Base-by-base conservation (phyloP, 768 basidiomycete species). In the Cystofilobasidium bisporidii region DNA sequence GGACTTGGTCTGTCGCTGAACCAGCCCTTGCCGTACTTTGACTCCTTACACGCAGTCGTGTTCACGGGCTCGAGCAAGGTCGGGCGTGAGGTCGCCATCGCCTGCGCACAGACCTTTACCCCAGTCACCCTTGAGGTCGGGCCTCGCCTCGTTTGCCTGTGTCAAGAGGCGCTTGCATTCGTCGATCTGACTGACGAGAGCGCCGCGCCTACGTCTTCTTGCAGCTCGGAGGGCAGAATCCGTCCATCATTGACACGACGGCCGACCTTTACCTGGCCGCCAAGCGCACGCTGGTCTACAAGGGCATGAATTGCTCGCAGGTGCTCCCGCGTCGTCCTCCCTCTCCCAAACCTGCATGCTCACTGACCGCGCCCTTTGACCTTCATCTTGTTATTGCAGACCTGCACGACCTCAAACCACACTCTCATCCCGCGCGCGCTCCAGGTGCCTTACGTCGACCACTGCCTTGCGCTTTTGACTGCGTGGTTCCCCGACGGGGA, bases 141-240 rank as follows among this genome's bases (percentile, higher is more conserved):
- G 36, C 47, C 17, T n/a, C 59, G 45, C 15, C 20, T 64, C 61
- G 18, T 22, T 18, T 41, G 9, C n/a, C n/a, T n/a, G n/a, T n/a
- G n/a, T n/a, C n/a, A n/a, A n/a, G 40, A 41, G 17, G 9, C 26
- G 15, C 50, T 66, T 66, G 63, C 32, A 11, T 22, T 8, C 28
- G 40, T 22, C 30, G 22, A 33, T n/a, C 32, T 33, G 20, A 26
- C 36, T n/a, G n/a, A n/a, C n/a, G n/a, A n/a, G n/a, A n/a, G 61
- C 40, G 33, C 20, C 33, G 28, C 45, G 32, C 57, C n/a, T 36
- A 22, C 45, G 24, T 24, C 30, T 28, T 50, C 33, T 32, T 8
- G 30, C 59, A 77, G 73, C 72, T 78, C 18, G 76, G 77, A 20
- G 77, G 77, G 15, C 76, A 78, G 65, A 75, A 73, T 24, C 77